Evolutionary conservation across 2,329 filamentous ascomycete species (phyloP).

Genomic region (Calonectria pauciramosa): DNA sequence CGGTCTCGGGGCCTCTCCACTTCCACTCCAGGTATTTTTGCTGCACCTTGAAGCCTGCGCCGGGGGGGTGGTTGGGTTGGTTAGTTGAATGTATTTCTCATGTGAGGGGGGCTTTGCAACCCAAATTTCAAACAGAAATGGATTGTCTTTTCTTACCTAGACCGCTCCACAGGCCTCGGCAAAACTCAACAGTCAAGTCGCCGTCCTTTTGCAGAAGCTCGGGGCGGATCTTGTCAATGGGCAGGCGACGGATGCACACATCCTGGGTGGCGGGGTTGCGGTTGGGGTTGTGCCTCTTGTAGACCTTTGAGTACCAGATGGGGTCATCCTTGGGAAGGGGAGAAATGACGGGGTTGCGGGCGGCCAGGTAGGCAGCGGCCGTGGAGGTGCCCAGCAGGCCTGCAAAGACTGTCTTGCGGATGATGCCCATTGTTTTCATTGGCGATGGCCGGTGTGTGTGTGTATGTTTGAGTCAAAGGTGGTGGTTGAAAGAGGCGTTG

Average conservation of each 20-base stretch:
- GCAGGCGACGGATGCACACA: slow-evolving; percentile 73
- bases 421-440: slow-evolving; percentile 63
- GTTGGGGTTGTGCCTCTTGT: slow-evolving; percentile 71
- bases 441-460: background rate
- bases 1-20: slow-evolving; percentile 68
- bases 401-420: slow-evolving; percentile 61
- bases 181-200: slow-evolving; percentile 74
- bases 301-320: slow-evolving; percentile 70
- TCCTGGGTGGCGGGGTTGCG: slow-evolving; percentile 75
- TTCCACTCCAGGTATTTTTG: slow-evolving; percentile 71
- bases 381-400: slow-evolving; percentile 64
- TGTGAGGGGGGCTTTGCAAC: background rate
- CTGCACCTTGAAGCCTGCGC: slow-evolving; percentile 69
- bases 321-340: slow-evolving; percentile 71
- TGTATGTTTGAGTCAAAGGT: background rate
- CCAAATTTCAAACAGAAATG: too few relatives aligned
- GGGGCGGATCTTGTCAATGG: slow-evolving; percentile 74
- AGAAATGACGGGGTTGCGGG: slow-evolving; percentile 69
- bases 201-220: slow-evolving; percentile 73
- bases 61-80: background rate
- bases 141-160: slow-evolving; percentile 62
- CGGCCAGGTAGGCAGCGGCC: slow-evolving; percentile 62
- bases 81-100: background rate
- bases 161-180: slow-evolving; percentile 76
- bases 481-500: background rate